Evolutionary conservation across 768 basidiomycete species (phyloP).

Genomic region (Mycena filopes): DNA sequence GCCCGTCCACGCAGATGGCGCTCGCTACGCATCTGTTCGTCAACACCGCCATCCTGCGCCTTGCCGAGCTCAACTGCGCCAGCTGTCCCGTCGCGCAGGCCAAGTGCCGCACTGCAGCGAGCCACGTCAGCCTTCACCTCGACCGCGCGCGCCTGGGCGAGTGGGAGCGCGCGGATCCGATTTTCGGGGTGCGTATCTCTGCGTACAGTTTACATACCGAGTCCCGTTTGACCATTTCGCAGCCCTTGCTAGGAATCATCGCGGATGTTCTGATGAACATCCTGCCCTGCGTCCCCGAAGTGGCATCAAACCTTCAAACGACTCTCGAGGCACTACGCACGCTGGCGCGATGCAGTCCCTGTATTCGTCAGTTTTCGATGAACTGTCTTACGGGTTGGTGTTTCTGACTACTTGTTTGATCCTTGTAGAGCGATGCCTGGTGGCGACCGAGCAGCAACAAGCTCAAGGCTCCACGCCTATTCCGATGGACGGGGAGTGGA

Average conservation of each 20-base stretch:
- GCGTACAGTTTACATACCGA: background rate
- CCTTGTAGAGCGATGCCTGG: background rate
- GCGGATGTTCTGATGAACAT: background rate
- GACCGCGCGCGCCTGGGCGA: background rate
- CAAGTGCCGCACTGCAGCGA: constrained; percentile 17
- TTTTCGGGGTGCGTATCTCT: constrained; percentile 19
- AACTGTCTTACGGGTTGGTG: background rate
- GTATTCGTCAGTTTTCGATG: background rate
- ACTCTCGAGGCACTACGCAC: background rate
- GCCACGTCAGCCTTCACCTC: background rate
- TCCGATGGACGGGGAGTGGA: too few species aligned
- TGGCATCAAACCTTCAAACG: background rate
- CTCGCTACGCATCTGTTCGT: constrained; percentile 10
- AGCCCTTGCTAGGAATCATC: constrained; percentile 9
- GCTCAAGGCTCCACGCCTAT: too few species aligned
- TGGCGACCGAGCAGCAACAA: background rate
- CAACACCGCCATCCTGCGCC: constrained; percentile 14
- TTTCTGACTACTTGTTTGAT: background rate
- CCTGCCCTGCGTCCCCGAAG: background rate
- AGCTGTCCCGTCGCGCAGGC: background rate
- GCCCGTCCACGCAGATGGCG: background rate
- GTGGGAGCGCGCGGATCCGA: constrained; percentile 10
- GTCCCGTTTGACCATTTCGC: background rate
- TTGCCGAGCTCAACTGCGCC: constrained; percentile 2
- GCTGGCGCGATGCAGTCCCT: background rate